Evolutionary conservation across 257 asterid genomes (phyloP).

Genomic region (Orobanche coerulescens): DNA sequence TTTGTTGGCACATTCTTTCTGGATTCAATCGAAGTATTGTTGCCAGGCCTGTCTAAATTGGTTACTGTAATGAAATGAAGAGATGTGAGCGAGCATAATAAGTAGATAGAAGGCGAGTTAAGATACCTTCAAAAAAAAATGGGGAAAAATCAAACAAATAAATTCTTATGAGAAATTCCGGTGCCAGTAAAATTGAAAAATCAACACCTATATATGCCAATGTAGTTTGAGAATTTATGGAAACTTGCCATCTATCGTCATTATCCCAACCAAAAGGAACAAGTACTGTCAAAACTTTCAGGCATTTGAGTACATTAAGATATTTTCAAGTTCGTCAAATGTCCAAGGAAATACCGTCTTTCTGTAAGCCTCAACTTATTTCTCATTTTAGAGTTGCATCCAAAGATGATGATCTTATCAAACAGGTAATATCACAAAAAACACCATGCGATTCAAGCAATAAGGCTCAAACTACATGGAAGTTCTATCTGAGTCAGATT

Average conservation of each 20-base stretch:
- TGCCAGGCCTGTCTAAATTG: conserved; percentile 36
- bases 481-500: neutral
- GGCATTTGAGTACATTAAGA: neutral
- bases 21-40: conserved; percentile 28
- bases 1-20: conserved; percentile 40
- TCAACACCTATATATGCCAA: neutral
- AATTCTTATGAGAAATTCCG: neutral
- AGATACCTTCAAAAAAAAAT: neutral
- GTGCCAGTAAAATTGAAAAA: neutral
- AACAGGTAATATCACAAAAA: conserved; percentile 6
- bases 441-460: neutral
- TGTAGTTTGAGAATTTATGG: neutral
- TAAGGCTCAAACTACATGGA: neutral
- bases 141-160: neutral
- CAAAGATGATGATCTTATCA: neutral
- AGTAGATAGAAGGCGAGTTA: neutral
- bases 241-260: neutral
- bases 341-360: neutral
- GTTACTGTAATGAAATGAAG: conserved; percentile 40
- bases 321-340: neutral
- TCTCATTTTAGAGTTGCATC: neutral
- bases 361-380: neutral
- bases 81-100: conserved; percentile 13
- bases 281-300: neutral
- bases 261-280: neutral